These are phyloP conservation scores for Rosa chinensis DNA, from an alignment of 306 rosid species.

Conservation along the genomic window DNA sequence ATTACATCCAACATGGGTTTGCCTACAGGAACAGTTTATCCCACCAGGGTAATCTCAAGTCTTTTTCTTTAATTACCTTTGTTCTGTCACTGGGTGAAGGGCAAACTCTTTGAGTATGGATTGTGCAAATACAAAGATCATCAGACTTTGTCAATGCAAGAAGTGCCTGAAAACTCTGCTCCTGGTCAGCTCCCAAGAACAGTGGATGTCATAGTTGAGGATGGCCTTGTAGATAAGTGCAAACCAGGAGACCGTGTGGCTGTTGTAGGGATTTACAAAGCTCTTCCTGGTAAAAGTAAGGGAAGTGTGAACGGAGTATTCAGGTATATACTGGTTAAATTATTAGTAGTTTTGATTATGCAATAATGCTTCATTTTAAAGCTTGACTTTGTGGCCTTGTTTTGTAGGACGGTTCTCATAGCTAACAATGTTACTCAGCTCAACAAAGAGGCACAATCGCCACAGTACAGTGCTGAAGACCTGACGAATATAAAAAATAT, in stretches of 20 bases:
- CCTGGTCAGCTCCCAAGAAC: conserved; percentile 99
- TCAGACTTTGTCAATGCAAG: conserved; percentile 93
- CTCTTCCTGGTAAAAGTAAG: conserved; percentile 87
- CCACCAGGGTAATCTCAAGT: conserved; percentile 84
- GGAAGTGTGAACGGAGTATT: conserved; percentile 94
- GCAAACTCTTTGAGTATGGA: conserved; percentile 55
- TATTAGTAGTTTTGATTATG: conserved; percentile 5
- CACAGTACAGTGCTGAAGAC: conserved; percentile 77
- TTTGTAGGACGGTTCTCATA: conserved; percentile 80
- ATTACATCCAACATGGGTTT: conserved; percentile 89
- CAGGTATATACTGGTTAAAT: conserved; percentile 53
- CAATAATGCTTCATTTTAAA: conserved; percentile 5
- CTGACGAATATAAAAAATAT: conserved; percentile 71
- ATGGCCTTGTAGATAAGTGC: conserved; percentile 93
- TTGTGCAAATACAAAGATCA: conserved; percentile 95
- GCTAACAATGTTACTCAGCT: conserved; percentile 90
- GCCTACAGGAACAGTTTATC: conserved; percentile 96
- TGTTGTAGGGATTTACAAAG: conserved; percentile 88
- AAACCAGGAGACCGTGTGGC: conserved; percentile 99
- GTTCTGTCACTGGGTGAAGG: conserved; percentile 2
- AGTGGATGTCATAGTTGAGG: conserved; percentile 86
- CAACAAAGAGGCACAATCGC: conserved; percentile 98
- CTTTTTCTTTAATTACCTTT: conserved; percentile 22
- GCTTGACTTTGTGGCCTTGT: conserved; percentile 30
- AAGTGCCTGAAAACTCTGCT: conserved; percentile 97